Conservation (phyloP, 2,329 filamentous ascomycete genomes). For the Diaporthe vexans region DNA sequence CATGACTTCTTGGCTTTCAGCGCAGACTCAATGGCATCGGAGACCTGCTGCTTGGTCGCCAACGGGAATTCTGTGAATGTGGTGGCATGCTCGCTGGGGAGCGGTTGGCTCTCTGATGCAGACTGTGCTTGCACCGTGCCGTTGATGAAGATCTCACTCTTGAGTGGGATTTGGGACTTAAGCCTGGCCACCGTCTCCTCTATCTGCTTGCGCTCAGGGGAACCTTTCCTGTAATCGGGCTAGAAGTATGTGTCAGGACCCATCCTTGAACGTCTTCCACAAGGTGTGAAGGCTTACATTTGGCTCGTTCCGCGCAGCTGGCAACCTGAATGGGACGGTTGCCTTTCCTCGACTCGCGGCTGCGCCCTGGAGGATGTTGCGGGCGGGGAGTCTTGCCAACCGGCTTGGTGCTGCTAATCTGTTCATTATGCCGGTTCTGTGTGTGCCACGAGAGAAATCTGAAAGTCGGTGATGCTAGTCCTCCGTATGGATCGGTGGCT, state of each 20-base stretch:
- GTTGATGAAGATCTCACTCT: conserved; percentile 51
- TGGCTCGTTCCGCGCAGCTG: conserved; percentile 51
- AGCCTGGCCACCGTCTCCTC: conserved; percentile 50
- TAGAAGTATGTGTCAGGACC: conserved; percentile 30
- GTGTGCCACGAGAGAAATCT: not conserved
- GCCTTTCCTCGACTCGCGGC: conserved; percentile 41
- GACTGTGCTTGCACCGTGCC: conserved; percentile 48
- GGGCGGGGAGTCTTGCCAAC: conserved; percentile 7
- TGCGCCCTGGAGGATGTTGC: conserved; percentile 14
- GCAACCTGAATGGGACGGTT: conserved; percentile 50
- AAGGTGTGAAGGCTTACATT: conserved; percentile 45
- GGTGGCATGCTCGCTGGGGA: conserved; percentile 53
- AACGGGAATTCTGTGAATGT: conserved; percentile 54
- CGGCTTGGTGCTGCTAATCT: conserved; percentile 24
- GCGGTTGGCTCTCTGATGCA: conserved; percentile 49
- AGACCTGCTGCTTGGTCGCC: conserved; percentile 73
- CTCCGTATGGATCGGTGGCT: not conserved
- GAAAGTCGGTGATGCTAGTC: not conserved
- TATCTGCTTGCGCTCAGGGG: conserved; percentile 49
- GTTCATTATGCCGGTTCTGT: not conserved
- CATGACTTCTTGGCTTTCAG: conserved; percentile 87
- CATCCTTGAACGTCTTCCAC: not conserved
- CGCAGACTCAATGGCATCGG: conserved; percentile 84
- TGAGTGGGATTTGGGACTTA: conserved; percentile 49
- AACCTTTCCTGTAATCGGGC: conserved; percentile 50